Base-by-base conservation (phyloP, 495 filamentous ascomycete genomes). In the Hypoxylon lienhwacheense region DNA sequence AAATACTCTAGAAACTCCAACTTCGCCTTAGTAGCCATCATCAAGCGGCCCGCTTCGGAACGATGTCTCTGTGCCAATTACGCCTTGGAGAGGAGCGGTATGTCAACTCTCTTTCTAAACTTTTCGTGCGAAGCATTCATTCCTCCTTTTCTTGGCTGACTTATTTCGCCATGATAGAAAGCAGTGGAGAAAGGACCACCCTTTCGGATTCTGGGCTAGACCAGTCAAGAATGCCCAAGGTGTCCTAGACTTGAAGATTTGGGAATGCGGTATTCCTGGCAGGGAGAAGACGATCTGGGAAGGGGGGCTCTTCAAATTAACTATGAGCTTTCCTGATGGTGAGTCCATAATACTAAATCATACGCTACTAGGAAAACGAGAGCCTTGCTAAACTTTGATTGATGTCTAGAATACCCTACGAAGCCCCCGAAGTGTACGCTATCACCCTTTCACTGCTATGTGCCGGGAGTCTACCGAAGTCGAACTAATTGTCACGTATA, bases 211-310 rank as follows among this genome's bases (percentile, higher is more conserved):
- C 78, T 96, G 86, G 69, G 93, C 93, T 19, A 87, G 91, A 59
- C 93, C 95, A 1, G 70, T 86, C 43, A 87, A 90, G 59, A 92
- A 84, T 43, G 62, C 82, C 5, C 79, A 89, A 48, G 91, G 91
- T 14, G 84, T 89, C 0, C 77, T 97, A 20, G 95, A 99, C 64
- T 70, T 99, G 36, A 97, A 97, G 81, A 78, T 82, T 33, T 99
- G 93, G 93, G 90, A 95, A 53, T 99, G 93, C 61, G 91, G 90
- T 19, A 86, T 99, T 20, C 93, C 93, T 2, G 93, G 95, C 59
- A 97, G 95, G 67, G 85, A 93, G 46, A 90, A 91, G 74, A 97
- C 95, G 0, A 78, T 97, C 15, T 99, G 93, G 93, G 93, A 95
- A 64, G 92, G 92, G 22, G 92, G 95, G 0, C 74, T 97, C 2